These are phyloP conservation scores for Ramularia collo-cygni DNA, from an alignment of 2,329 filamentous ascomycete genomes.

Conservation along the genomic window DNA sequence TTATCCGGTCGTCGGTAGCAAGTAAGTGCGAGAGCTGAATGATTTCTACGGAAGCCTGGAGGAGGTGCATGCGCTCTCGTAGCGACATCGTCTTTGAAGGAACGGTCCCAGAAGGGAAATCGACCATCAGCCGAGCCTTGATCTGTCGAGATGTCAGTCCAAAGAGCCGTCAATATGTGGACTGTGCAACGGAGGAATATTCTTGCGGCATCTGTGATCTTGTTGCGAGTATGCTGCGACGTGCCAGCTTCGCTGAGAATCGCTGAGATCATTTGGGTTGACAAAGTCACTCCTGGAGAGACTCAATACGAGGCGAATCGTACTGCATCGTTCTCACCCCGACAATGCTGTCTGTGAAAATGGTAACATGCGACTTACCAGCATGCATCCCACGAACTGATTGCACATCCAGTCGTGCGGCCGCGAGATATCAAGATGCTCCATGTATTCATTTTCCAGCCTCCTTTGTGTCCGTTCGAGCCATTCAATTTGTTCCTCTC, in stretches of 20 bases:
- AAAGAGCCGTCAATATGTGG: no score
- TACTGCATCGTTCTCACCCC: no score
- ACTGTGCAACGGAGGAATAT: no score
- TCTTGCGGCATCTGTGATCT: no score
- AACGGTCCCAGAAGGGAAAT: conserved; percentile 19
- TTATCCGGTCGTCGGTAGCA: conserved; percentile 12
- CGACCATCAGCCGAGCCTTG: conserved; percentile 23
- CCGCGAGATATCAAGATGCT: conserved; percentile 19
- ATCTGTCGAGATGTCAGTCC: conserved; percentile 9
- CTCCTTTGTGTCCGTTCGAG: conserved; percentile 9
- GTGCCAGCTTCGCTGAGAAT: background rate
- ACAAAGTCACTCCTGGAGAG: no score
- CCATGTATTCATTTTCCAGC: conserved; percentile 16
- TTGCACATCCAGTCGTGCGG: conserved; percentile 24
- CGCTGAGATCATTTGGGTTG: no score
- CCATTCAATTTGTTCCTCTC: conserved; percentile 13
- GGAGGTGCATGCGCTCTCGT: conserved; percentile 16
- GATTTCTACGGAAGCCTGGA: conserved; percentile 21
- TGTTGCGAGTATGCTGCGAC: background rate
- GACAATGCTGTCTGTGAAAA: conserved; percentile 1
- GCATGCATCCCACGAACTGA: conserved; percentile 18
- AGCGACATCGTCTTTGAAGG: conserved; percentile 17
- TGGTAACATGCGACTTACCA: no score
- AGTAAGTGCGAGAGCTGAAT: conserved; percentile 19
- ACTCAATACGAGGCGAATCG: no score